phyloP scores from a whole-genome alignment of 2,329 filamentous ascomycete genomes.

The Colletotrichum australisinense region DNA sequence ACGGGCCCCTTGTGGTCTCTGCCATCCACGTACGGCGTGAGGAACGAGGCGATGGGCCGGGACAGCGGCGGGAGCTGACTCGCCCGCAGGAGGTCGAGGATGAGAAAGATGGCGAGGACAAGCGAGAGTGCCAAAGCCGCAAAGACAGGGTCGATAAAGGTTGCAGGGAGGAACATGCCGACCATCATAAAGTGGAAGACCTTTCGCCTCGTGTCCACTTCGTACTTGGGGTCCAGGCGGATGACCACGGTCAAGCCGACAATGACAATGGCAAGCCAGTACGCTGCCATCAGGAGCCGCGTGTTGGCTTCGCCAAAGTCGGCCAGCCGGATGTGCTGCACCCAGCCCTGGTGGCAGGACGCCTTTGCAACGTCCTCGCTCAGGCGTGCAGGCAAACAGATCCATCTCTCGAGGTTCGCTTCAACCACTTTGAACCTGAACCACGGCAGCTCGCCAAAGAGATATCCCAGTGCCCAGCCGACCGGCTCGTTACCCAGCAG shows the following conservation, averaged over 20 bases:
- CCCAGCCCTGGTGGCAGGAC: conserved; percentile 66
- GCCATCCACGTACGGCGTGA: conserved; percentile 94
- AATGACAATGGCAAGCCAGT: conserved; percentile 78
- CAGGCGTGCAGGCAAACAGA: conserved; percentile 71
- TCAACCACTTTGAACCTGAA: conserved; percentile 79
- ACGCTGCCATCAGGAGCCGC: conserved; percentile 79
- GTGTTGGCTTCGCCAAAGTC: conserved; percentile 82
- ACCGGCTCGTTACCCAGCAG: conserved; percentile 82
- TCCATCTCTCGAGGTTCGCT: conserved; percentile 79
- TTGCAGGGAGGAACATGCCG: conserved; percentile 89
- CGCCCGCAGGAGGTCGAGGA: conserved; percentile 89
- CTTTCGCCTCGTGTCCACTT: conserved; percentile 95
- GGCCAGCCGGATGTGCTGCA: conserved; percentile 72
- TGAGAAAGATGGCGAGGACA: conserved; percentile 84
- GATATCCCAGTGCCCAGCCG: conserved; percentile 91
- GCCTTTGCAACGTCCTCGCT: conserved; percentile 40
- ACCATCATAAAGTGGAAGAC: conserved; percentile 99
- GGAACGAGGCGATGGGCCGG: conserved; percentile 84
- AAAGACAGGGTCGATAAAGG: conserved; percentile 88
- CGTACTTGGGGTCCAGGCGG: conserved; percentile 78
- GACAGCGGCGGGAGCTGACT: conserved; percentile 92
- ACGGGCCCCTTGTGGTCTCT: conserved; percentile 93
- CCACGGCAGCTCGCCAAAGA: conserved; percentile 81
- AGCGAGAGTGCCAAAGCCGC: conserved; percentile 82
- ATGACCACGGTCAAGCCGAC: conserved; percentile 81